A percentile compares a stretch with the other conserved stretches of the same genome.
Conservation (phyloP, 495 filamentous ascomycete species). For the Emericellopsis terricola region DNA sequence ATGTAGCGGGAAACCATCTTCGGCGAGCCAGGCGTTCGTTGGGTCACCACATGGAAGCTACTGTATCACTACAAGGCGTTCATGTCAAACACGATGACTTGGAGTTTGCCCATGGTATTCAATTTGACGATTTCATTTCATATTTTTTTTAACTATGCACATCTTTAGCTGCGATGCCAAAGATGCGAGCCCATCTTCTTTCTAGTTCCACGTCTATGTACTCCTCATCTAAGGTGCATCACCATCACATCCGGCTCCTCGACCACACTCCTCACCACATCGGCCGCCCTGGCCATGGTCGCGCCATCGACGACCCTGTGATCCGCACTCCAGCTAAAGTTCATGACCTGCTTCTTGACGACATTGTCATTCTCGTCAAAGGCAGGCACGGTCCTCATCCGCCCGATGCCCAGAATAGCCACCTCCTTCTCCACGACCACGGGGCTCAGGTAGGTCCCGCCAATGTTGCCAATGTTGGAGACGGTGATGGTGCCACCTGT, state of each 20-base stretch:
- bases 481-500: conserved; percentile 84
- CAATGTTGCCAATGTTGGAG: conserved; percentile 94
- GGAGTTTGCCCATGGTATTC: too few species aligned
- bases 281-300: conserved; percentile 78
- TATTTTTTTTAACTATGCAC: too few species aligned
- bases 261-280: conserved; percentile 52
- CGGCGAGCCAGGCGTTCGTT: too few species aligned
- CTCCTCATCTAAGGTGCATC: conserved; percentile 29
- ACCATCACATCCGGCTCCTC: conserved; percentile 80
- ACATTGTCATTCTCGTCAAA: conserved; percentile 43
- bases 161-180: too few species aligned
- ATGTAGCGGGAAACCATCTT: too few species aligned
- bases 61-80: too few species aligned
- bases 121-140: too few species aligned
- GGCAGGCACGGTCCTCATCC: conserved; percentile 53
- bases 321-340: conserved; percentile 95
- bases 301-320: conserved; percentile 91
- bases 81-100: too few species aligned
- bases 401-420: conserved; percentile 80
- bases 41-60: too few species aligned
- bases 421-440: conserved; percentile 83
- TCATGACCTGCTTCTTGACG: conserved; percentile 46
- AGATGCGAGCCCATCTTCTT: too few species aligned
- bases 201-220: too few species aligned
- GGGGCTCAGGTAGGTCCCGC: conserved; percentile 78